A percentile compares a stretch with the other conserved stretches of the same genome.
phyloP scores from a whole-genome alignment of 2,329 filamentous ascomycete genomes.

The Colletotrichum sp. region DNA sequence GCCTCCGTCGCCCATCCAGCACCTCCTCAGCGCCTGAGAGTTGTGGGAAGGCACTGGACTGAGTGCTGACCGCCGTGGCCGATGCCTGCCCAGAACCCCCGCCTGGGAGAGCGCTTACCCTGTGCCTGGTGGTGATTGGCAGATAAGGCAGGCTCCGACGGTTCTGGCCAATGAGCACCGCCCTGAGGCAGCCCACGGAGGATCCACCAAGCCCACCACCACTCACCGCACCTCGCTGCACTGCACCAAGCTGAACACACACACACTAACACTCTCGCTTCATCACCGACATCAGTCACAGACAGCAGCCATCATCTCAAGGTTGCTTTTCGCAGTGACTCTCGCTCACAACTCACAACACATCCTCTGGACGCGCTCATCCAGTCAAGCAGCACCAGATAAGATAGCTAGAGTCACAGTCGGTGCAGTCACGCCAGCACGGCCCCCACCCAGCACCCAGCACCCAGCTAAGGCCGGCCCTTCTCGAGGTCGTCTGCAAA shows the following conservation, averaged over 20 bases:
- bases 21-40: not conserved
- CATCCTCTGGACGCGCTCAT: not conserved
- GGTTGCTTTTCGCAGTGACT: not conserved
- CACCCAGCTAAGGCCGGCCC: conserved; percentile 4
- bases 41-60: not conserved
- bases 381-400: not conserved
- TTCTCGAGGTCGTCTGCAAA: not conserved
- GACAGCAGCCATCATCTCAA: not conserved
- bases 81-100: not conserved
- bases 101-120: not conserved
- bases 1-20: not conserved
- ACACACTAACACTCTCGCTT: not conserved
- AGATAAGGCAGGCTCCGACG: not conserved
- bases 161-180: not conserved
- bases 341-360: not conserved
- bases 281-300: not conserved
- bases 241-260: not conserved
- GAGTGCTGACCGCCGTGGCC: not conserved
- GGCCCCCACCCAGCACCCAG: not conserved
- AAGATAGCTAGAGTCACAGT: not conserved
- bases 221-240: not conserved
- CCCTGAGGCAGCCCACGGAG: not conserved
- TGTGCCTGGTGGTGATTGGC: not conserved
- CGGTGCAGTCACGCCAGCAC: conserved; percentile 1
- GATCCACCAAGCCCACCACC: not conserved